Percentiles rank a stretch among this genome's conserved stretches.
phyloP scores from a whole-genome alignment of 768 basidiomycete species.

The Cytidiella melzeri region DNA sequence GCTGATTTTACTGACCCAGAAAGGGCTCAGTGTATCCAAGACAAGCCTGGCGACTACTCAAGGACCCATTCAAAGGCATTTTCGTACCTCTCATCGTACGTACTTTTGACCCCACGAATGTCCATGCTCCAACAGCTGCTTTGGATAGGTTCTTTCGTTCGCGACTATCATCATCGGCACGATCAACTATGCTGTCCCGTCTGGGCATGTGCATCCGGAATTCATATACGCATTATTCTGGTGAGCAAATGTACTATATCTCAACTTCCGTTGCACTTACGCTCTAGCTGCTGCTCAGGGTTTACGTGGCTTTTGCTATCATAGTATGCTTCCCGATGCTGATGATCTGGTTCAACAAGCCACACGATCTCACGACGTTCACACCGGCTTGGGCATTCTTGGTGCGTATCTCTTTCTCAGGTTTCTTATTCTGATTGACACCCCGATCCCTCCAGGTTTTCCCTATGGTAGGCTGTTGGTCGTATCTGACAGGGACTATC shows the following conservation, averaged over 20 bases:
- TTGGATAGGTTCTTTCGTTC: constrained; percentile 38
- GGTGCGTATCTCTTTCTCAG: constrained; percentile 21
- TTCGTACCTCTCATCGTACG: constrained; percentile 34
- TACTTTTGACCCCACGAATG: constrained; percentile 4
- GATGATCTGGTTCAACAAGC: constrained; percentile 43
- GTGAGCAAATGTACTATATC: constrained; percentile 20
- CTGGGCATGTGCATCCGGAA: constrained; percentile 27
- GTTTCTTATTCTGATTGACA: not conserved
- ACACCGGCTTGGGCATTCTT: constrained; percentile 31
- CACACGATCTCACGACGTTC: constrained; percentile 38
- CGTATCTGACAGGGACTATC: not conserved
- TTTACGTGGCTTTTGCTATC: constrained; percentile 34
- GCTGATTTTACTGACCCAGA: not conserved
- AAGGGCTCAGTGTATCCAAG: constrained; percentile 36
- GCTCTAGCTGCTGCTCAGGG: constrained; percentile 26
- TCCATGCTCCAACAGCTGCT: not conserved
- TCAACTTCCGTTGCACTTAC: too few species aligned
- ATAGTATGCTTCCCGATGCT: constrained; percentile 39
- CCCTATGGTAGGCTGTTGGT: constrained; percentile 18
- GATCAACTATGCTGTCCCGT: constrained; percentile 39
- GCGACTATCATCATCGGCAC: constrained; percentile 44
- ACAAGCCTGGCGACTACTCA: constrained; percentile 35
- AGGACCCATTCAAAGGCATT: constrained; percentile 37
- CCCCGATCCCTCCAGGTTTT: constrained; percentile 23
- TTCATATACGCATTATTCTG: constrained; percentile 40